Evolutionary conservation across 2,329 filamentous ascomycete genomes (phyloP).

Genomic region (Botrytis porri): DNA sequence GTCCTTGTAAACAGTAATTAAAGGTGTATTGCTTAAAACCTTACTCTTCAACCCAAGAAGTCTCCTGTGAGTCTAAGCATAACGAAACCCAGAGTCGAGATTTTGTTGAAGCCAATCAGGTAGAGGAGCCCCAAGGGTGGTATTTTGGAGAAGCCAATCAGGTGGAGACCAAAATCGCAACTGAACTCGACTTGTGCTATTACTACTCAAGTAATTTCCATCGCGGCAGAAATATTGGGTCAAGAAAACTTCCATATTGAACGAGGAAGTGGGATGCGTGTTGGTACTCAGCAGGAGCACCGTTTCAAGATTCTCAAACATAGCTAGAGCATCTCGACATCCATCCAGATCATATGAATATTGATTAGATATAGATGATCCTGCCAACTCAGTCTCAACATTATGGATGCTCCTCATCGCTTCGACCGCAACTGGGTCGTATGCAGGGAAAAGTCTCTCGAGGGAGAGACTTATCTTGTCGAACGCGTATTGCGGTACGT

Average conservation of each 20-base stretch:
- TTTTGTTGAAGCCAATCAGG: no score
- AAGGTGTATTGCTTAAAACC: background rate
- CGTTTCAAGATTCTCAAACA: background rate
- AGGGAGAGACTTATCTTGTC: background rate
- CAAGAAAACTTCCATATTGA: background rate
- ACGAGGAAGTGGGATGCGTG: background rate
- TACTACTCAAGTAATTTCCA: background rate
- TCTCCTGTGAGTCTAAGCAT: background rate
- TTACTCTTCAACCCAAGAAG: background rate
- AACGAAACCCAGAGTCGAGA: accelerated
- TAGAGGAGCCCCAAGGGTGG: background rate
- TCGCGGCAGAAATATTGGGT: background rate
- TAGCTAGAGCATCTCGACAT: background rate
- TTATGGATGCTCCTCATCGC: background rate
- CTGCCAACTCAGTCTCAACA: background rate
- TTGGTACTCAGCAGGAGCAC: background rate
- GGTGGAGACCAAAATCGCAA: background rate
- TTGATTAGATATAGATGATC: accelerated
- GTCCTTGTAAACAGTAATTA: background rate
- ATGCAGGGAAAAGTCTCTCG: background rate
- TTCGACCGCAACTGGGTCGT: background rate
- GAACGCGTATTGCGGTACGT: background rate
- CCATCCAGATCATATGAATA: background rate
- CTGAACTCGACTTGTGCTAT: background rate
- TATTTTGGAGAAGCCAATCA: background rate